phyloP scores from a whole-genome alignment of 495 filamentous ascomycete species.

The Aspergillus ellipticus region DNA sequence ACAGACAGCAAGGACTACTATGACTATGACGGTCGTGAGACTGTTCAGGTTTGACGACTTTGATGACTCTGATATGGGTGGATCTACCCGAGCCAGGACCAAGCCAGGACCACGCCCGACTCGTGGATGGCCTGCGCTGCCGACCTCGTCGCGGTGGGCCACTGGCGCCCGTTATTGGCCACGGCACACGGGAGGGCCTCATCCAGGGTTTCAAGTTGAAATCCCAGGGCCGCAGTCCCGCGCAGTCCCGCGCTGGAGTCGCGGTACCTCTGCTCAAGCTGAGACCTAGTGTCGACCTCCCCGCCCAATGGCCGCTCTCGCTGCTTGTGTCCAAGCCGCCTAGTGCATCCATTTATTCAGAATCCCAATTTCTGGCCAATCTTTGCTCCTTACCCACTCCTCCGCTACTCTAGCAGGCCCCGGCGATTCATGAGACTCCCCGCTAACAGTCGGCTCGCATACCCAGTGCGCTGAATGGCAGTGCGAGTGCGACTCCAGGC shows the following conservation, averaged over 20 bases:
- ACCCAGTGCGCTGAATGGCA: background rate
- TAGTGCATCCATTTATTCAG: slow-evolving; percentile 14
- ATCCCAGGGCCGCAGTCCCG: slow-evolving; percentile 3
- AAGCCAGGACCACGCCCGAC: no score
- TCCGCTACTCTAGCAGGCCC: slow-evolving; percentile 1
- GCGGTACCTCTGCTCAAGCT: slow-evolving; percentile 14
- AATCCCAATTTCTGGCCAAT: slow-evolving; percentile 20
- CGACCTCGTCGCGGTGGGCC: background rate
- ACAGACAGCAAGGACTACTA: no score
- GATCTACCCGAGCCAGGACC: background rate
- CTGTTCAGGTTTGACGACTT: background rate
- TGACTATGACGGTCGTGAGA: background rate
- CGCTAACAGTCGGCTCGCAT: background rate
- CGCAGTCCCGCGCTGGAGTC: slow-evolving; percentile 4
- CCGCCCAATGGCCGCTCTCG: slow-evolving; percentile 3
- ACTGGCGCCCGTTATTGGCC: background rate
- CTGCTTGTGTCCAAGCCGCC: background rate
- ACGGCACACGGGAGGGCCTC: slow-evolving; percentile 3
- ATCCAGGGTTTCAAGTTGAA: slow-evolving; percentile 18
- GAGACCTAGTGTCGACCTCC: slow-evolving; percentile 20
- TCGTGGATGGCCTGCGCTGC: background rate
- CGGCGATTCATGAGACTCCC: slow-evolving; percentile 9
- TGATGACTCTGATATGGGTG: background rate
- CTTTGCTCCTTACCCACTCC: slow-evolving; percentile 7
- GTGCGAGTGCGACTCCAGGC: background rate